phyloP scores from a whole-genome alignment of 257 asterid genomes.

The Solanum chilense region DNA sequence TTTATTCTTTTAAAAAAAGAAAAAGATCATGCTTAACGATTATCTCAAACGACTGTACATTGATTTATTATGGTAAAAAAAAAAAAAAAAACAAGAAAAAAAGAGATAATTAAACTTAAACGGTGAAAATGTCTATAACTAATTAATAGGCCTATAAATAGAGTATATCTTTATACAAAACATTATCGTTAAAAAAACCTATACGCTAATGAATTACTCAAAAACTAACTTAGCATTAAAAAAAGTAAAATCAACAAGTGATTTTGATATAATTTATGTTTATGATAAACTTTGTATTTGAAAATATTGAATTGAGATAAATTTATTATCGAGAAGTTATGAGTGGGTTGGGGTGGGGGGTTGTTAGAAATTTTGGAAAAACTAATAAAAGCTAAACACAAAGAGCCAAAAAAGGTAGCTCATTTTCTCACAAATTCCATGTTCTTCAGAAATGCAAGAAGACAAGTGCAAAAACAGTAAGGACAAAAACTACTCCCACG shows the following conservation, averaged over 20 bases:
- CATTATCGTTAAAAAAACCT: neutral
- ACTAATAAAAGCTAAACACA: constrained; percentile 1
- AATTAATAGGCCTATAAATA: neutral
- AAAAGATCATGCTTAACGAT: neutral
- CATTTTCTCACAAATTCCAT: constrained; percentile 76
- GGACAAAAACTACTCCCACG: constrained; percentile 37
- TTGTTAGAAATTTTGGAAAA: constrained; percentile 1
- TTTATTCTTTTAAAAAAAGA: neutral
- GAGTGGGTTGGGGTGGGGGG: neutral
- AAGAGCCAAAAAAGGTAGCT: constrained; percentile 11
- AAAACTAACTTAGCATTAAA: neutral
- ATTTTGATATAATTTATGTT: neutral
- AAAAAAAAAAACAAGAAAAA: neutral
- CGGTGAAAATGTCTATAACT: neutral
- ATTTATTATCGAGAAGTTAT: rapidly evolving
- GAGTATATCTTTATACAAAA: neutral
- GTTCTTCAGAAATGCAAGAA: constrained; percentile 33
- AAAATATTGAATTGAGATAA: neutral
- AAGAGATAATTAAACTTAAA: neutral
- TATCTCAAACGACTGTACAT: neutral
- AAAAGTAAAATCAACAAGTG: neutral
- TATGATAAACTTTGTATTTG: no score
- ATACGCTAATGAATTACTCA: neutral
- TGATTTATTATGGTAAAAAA: neutral
- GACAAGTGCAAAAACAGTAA: constrained; percentile 26